phyloP scores from a whole-genome alignment of 1,284 basidiomycete species.

The Rhodotorula glutinis region DNA sequence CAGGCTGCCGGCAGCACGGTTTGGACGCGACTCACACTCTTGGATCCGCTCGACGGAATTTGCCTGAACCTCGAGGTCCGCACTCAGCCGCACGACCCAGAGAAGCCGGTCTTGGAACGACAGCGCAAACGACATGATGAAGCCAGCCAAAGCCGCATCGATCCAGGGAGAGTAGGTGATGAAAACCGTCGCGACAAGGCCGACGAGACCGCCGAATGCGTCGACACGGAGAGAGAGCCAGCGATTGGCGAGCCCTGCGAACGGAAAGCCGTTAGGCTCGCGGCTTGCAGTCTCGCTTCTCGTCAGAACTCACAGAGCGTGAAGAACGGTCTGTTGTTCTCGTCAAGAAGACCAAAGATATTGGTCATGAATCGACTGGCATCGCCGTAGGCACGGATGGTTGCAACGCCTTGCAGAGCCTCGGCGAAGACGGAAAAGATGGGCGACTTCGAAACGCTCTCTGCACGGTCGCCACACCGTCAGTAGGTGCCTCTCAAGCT shows the following conservation, averaged over 20 bases:
- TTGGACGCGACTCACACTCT: conserved; percentile 48
- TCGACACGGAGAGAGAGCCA: conserved; percentile 52
- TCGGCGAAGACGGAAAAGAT: conserved; percentile 49
- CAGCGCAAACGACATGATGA: conserved; percentile 43
- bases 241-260: conserved; percentile 51
- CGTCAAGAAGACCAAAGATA: conserved; percentile 52
- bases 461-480: conserved; percentile 28
- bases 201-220: conserved; percentile 52
- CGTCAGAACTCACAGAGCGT: conserved; percentile 38
- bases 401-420: conserved; percentile 51
- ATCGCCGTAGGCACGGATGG: conserved; percentile 56
- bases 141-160: conserved; percentile 49
- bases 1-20: background rate
- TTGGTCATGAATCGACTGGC: conserved; percentile 52
- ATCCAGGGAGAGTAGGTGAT: conserved; percentile 49
- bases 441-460: conserved; percentile 46
- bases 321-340: conserved; percentile 49
- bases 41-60: conserved; percentile 54
- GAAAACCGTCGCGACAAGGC: conserved; percentile 51
- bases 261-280: conserved; percentile 16
- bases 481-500: too few species aligned
- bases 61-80: conserved; percentile 52
- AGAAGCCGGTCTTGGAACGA: conserved; percentile 51
- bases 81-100: conserved; percentile 54
- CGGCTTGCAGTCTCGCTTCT: conserved; percentile 42